Conservation (phyloP, 2,329 filamentous ascomycete species). For the Chrysosporium keratinophilum region DNA sequence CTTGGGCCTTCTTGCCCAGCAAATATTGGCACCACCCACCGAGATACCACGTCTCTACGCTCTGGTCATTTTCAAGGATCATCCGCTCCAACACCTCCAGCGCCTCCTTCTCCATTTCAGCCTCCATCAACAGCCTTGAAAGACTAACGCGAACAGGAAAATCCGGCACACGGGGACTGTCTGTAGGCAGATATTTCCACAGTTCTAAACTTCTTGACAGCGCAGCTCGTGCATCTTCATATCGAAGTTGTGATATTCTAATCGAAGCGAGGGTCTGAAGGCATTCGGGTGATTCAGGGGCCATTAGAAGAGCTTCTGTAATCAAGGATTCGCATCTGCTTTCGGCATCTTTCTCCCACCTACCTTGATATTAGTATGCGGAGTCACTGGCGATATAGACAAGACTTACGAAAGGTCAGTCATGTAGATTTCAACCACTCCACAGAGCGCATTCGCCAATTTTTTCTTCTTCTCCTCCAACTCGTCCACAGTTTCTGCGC, state of each 20-base stretch:
- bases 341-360: slow-evolving; percentile 81
- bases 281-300: slow-evolving; percentile 73
- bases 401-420: slow-evolving; percentile 70
- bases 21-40: slow-evolving; percentile 89
- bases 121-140: slow-evolving; percentile 78
- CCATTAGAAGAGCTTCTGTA: slow-evolving; percentile 79
- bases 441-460: slow-evolving; percentile 83
- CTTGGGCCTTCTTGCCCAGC: slow-evolving; percentile 37
- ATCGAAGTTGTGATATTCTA: slow-evolving; percentile 72
- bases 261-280: slow-evolving; percentile 92
- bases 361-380: slow-evolving; percentile 19
- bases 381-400: background rate
- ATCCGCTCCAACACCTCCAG: slow-evolving; percentile 75
- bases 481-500: slow-evolving; percentile 30
- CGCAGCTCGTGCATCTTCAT: slow-evolving; percentile 69
- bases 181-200: slow-evolving; percentile 68
- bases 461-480: slow-evolving; percentile 66
- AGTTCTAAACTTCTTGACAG: slow-evolving; percentile 67
- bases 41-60: slow-evolving; percentile 93
- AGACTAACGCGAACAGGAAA: slow-evolving; percentile 80
- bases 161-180: slow-evolving; percentile 64
- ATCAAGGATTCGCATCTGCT: slow-evolving; percentile 75
- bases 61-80: slow-evolving; percentile 79
- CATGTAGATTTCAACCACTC: slow-evolving; percentile 96
- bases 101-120: slow-evolving; percentile 73